Evolutionary conservation across 2,329 filamentous ascomycete genomes (phyloP).

Genomic region (Apiospora malaysiana): DNA sequence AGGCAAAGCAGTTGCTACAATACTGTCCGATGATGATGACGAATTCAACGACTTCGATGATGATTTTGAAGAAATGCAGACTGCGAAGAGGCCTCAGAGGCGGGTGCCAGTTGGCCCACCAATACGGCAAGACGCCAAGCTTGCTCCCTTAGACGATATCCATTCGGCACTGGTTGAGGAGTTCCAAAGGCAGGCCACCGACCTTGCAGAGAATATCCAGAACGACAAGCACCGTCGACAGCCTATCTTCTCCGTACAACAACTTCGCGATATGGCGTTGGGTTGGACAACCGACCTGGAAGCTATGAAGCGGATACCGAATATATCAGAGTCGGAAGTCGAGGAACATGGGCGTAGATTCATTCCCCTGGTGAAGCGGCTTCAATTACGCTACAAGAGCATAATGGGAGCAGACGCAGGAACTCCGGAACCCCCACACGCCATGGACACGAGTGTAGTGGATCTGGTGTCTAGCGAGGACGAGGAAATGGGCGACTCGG

Average conservation of each 20-base stretch:
- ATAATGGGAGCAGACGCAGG: conserved; percentile 50
- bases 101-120: conserved; percentile 57
- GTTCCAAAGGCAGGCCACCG: conserved; percentile 69
- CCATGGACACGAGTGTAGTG: conserved; percentile 50
- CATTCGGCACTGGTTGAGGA: conserved; percentile 68
- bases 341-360: conserved; percentile 65
- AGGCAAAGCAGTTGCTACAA: conserved; percentile 33
- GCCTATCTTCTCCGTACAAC: conserved; percentile 70
- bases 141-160: conserved; percentile 59
- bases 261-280: conserved; percentile 77
- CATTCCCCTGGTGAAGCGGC: conserved; percentile 60
- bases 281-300: conserved; percentile 66
- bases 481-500: conserved; percentile 28
- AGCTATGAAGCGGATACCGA: conserved; percentile 67
- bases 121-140: conserved; percentile 61
- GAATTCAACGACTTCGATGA: conserved; percentile 53
- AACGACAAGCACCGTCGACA: conserved; percentile 61
- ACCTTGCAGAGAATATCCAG: conserved; percentile 65
- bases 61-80: conserved; percentile 51
- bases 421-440: background rate
- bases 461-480: conserved; percentile 53
- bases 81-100: conserved; percentile 44
- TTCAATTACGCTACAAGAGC: conserved; percentile 53
- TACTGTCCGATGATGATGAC: conserved; percentile 45
- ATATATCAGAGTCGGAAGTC: conserved; percentile 69